These are phyloP conservation scores for Fonsecaea monophora DNA, from an alignment of 2,329 filamentous ascomycete genomes.

Conservation along the genomic window DNA sequence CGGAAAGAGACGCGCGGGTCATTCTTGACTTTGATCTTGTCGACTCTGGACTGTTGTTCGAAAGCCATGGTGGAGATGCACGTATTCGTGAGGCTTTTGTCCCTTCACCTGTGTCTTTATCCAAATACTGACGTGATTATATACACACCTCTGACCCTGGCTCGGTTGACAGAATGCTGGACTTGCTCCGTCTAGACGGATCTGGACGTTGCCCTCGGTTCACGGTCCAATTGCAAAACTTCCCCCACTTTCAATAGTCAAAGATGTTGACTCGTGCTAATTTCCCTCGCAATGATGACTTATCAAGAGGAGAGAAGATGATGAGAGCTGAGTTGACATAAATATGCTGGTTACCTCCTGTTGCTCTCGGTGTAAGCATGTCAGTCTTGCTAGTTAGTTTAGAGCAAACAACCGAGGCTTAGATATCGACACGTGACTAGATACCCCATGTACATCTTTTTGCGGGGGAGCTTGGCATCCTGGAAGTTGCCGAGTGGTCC, in stretches of 20 bases:
- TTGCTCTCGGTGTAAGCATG: background rate
- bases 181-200: background rate
- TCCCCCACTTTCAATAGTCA: background rate
- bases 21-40: conserved; percentile 67
- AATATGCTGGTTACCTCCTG: background rate
- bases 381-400: background rate
- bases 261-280: conserved; percentile 1
- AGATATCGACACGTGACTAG: background rate
- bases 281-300: background rate
- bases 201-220: conserved; percentile 8
- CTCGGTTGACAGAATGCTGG: background rate
- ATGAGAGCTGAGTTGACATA: background rate
- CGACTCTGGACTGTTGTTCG: conserved; percentile 43
- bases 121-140: background rate
- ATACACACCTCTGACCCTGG: background rate
- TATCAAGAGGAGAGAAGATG: background rate
- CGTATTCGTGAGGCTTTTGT: background rate
- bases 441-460: background rate
- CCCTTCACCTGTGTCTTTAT: background rate
- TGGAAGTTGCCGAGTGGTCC: background rate
- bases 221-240: background rate
- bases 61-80: background rate
- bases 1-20: conserved; percentile 72
- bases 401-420: background rate
- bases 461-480: background rate